Evolutionary conservation across 768 basidiomycete genomes (phyloP).

Genomic region (Boletellus sp.): DNA sequence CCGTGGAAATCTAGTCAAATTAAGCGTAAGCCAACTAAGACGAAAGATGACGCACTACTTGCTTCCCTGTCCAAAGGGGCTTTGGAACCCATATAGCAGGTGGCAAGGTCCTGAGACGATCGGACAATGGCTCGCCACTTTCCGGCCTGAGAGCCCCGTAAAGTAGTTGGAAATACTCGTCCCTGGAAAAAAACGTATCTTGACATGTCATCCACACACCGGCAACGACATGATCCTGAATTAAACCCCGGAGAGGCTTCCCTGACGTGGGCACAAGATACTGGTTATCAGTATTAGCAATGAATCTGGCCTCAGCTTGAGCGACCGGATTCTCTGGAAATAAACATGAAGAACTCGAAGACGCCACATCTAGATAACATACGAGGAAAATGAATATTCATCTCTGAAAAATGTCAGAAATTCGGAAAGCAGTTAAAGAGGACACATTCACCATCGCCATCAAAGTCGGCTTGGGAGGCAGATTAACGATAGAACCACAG

Average conservation of each 20-base stretch:
- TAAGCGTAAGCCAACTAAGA: background rate
- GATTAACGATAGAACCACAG: conserved; percentile 6
- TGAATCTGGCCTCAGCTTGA: conserved; percentile 87
- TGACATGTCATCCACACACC: conserved; percentile 99
- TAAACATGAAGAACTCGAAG: background rate
- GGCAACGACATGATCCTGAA: conserved; percentile 98
- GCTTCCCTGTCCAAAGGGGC: conserved; percentile 97
- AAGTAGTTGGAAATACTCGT: conserved; percentile 93
- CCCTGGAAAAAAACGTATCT: conserved; percentile 90
- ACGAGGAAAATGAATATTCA: conserved; percentile 99
- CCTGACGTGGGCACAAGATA: conserved; percentile 99
- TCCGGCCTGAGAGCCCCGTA: conserved; percentile 94
- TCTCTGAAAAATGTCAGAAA: conserved; percentile 52
- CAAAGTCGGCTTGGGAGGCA: conserved; percentile 69
- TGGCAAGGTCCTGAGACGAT: conserved; percentile 73
- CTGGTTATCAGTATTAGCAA: conserved; percentile 98
- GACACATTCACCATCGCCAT: conserved; percentile 70
- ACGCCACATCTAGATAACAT: conserved; percentile 30
- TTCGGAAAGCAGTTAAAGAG: background rate
- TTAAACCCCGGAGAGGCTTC: conserved; percentile 93
- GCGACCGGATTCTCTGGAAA: conserved; percentile 86
- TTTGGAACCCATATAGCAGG: conserved; percentile 90
- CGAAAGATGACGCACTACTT: conserved; percentile 61
- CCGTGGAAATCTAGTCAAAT: conserved; percentile 76
- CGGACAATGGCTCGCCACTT: conserved; percentile 54